These are phyloP conservation scores for Sequoiadendron giganteum DNA, from an alignment of 75 land plant genomes.

Conservation along the genomic window DNA sequence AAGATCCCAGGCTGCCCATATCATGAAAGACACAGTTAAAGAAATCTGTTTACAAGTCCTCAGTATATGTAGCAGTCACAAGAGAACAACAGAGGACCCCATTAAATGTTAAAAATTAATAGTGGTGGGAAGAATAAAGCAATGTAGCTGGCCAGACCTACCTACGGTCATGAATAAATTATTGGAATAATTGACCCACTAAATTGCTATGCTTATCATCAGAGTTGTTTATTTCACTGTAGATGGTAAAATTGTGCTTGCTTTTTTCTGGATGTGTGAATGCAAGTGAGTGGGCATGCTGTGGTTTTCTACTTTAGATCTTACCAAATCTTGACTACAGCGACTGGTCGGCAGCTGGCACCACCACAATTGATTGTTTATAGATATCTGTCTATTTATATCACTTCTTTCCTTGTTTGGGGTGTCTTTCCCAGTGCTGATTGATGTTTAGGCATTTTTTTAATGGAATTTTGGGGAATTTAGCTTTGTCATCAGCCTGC, in stretches of 20 bases:
- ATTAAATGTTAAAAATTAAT: neutral
- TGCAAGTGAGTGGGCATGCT: too few species aligned
- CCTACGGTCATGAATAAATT: neutral
- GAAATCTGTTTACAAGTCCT: neutral
- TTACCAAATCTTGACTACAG: neutral
- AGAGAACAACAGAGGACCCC: neutral
- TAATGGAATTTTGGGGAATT: too few species aligned
- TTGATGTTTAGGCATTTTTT: too few species aligned
- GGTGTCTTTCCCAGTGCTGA: too few species aligned
- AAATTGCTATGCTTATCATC: neutral
- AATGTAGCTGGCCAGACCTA: neutral
- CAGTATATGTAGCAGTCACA: neutral
- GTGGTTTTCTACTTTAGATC: neutral
- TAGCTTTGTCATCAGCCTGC: too few species aligned
- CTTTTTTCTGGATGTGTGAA: neutral
- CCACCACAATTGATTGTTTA: neutral
- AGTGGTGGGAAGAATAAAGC: neutral
- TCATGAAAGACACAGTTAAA: neutral
- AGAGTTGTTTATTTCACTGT: neutral
- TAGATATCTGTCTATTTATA: neutral
- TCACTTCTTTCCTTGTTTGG: too few species aligned
- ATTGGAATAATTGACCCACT: neutral
- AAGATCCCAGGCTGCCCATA: neutral
- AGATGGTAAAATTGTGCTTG: neutral
- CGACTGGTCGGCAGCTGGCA: neutral